Evolutionary conservation across 1,284 basidiomycete species (phyloP).

Genomic region (Microbotryum lychnidis-dioicae): DNA sequence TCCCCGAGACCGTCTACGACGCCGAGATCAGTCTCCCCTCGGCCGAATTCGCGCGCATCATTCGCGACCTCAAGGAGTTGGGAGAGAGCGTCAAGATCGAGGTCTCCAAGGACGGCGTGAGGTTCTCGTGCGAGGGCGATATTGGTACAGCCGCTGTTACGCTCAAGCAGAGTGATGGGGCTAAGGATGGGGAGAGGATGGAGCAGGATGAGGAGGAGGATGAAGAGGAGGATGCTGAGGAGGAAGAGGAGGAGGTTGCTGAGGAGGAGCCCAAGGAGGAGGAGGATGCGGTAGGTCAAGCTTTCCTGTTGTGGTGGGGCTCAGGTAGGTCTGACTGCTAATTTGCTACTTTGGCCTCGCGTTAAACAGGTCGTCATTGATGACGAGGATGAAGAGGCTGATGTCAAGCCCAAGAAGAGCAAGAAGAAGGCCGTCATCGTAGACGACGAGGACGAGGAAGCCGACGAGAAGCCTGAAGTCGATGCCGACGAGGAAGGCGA

Average conservation of each 20-base stretch:
- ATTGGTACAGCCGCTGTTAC: slow-evolving; percentile 84
- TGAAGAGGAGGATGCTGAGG: slow-evolving; percentile 43
- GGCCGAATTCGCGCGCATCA: slow-evolving; percentile 81
- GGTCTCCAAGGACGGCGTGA: slow-evolving; percentile 89
- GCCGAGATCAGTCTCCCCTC: slow-evolving; percentile 84
- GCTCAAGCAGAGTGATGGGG: slow-evolving; percentile 57
- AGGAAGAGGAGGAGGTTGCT: slow-evolving; percentile 27
- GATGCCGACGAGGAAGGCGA: slow-evolving; percentile 36
- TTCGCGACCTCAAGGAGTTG: slow-evolving; percentile 81
- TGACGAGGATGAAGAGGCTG: slow-evolving; percentile 42
- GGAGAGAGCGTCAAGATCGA: slow-evolving; percentile 95
- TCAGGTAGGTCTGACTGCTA: not conserved
- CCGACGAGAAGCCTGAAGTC: slow-evolving; percentile 31
- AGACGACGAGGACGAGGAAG: slow-evolving; percentile 11
- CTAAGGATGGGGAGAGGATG: slow-evolving; percentile 19
- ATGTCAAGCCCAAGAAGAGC: slow-evolving; percentile 46
- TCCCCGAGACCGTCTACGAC: slow-evolving; percentile 98
- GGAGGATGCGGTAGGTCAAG: slow-evolving; percentile 27
- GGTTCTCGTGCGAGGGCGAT: slow-evolving; percentile 91
- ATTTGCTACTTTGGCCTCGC: no score
- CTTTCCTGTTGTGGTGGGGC: not conserved
- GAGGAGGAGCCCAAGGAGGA: slow-evolving; percentile 15
- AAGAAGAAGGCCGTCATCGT: slow-evolving; percentile 11
- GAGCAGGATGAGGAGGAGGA: slow-evolving; percentile 38
- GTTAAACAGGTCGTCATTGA: slow-evolving; percentile 19